Base-by-base conservation (phyloP, 306 rosid species). In the Biancaea sappan region DNA sequence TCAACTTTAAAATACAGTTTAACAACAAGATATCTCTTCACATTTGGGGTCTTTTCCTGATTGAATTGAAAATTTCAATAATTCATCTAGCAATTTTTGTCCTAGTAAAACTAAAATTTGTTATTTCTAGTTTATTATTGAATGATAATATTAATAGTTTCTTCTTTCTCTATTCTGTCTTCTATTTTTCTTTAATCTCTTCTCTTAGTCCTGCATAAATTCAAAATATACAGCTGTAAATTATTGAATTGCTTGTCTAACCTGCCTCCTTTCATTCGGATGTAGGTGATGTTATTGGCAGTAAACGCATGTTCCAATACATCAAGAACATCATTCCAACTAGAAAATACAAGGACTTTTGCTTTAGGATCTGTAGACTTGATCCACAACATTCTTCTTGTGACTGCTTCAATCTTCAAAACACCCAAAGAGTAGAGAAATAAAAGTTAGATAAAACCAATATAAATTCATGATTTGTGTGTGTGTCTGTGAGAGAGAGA, bases 261-360 rank as follows among this genome's bases (percentile, higher is more conserved):
- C 97, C 98, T 94, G 89, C 98, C 98, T 66, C 98, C 98, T 76
- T 94, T 94, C 98, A 94, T 90, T 63, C 93, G 88, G 71, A 88
- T 63, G 78, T 16, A 87, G 71, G 87, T 84, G 70, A 91, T 88
- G 66, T 61, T 73, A 72, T 91, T 94, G 44, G 90, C 85, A 38
- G 80, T 68, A 77, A 94, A 91, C 62, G 98, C 94, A 66, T 91
- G 97, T 79, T 90, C 96, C 88, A 94, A 70, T 35, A 94, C 98
- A 66, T 94, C 94, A 78, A 94, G 97, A 54, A 91, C 98, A 80
- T 91, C 97, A 61, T 94, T 84, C 98, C 98, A 94, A 80, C 97
- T 94, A 13, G 98, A 91, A 74, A 94, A 94, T 56, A 91, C 98
- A 21, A 94, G 93, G 72, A 90, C 88, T 86, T 91, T 94, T 4